Conservation (phyloP, 805 yeast species). For the Yarrowia sp. region DNA sequence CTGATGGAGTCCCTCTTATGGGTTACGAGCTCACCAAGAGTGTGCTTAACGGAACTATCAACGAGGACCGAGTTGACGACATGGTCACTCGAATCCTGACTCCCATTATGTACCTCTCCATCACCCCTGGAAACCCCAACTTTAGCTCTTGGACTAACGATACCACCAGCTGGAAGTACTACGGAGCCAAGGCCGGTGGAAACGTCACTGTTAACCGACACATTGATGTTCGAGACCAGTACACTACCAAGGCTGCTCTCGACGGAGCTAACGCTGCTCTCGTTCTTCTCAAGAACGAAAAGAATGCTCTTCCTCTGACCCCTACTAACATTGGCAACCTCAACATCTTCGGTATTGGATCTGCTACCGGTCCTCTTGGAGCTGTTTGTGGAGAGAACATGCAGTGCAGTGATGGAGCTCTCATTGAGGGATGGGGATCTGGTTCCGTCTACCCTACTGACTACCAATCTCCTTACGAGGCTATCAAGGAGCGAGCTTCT, state of each 20-base stretch:
- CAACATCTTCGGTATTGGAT: constrained; percentile 50
- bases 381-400: constrained; percentile 60
- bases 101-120: constrained; percentile 51
- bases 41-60: constrained; percentile 62
- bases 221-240: constrained; percentile 59
- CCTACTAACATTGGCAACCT: constrained; percentile 52
- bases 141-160: constrained; percentile 66
- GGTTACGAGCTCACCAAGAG: constrained; percentile 64
- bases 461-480: constrained; percentile 64
- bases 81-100: constrained; percentile 68
- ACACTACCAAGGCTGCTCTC: constrained; percentile 57
- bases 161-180: constrained; percentile 51
- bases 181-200: constrained; percentile 59
- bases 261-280: constrained; percentile 64
- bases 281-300: constrained; percentile 59
- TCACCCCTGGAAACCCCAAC: constrained; percentile 54
- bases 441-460: constrained; percentile 64
- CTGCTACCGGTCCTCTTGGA: constrained; percentile 59
- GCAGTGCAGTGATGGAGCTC: constrained; percentile 59
- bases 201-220: constrained; percentile 61
- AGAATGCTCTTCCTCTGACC: constrained; percentile 60
- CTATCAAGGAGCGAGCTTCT: constrained; percentile 57
- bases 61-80: constrained; percentile 62
- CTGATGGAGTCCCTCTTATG: constrained; percentile 51
- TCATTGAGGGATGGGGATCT: constrained; percentile 71